Conservation (phyloP, 1,284 basidiomycete species). For the Leccinum holopus region DNA sequence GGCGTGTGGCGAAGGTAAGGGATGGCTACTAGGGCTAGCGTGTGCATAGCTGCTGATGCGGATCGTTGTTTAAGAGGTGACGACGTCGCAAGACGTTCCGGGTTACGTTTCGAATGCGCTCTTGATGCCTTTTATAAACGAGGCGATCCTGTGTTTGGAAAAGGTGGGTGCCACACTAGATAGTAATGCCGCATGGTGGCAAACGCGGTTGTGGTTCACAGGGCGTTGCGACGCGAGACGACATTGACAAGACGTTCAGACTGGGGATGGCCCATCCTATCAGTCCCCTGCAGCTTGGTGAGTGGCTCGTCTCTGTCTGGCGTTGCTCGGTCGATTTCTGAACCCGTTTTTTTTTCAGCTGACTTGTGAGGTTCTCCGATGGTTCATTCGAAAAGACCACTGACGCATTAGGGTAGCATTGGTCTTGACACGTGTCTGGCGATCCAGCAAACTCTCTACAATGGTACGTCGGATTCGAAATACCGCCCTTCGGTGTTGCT, state of each 20-base stretch:
- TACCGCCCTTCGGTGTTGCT: conserved; percentile 92
- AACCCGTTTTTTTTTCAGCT: conserved; percentile 41
- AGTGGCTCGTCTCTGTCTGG: conserved; percentile 14
- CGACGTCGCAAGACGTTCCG: conserved; percentile 85
- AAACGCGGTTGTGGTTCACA: conserved; percentile 29
- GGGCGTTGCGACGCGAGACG: conserved; percentile 88
- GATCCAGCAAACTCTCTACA: conserved; percentile 86
- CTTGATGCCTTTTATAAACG: conserved; percentile 91
- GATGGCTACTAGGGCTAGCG: neutral
- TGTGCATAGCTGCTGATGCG: neutral
- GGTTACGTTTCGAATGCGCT: conserved; percentile 89
- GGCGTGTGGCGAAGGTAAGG: conserved; percentile 85
- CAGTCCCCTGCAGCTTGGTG: conserved; percentile 84
- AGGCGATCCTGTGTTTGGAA: conserved; percentile 92
- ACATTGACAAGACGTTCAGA: conserved; percentile 93
- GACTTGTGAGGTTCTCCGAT: conserved; percentile 62
- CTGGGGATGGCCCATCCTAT: conserved; percentile 97
- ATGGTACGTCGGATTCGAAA: conserved; percentile 92
- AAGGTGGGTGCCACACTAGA: conserved; percentile 45
- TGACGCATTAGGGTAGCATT: conserved; percentile 56
- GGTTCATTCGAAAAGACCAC: neutral
- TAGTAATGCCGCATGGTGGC: neutral
- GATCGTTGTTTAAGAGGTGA: conserved; percentile 61
- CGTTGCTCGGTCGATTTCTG: neutral
- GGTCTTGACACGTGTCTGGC: conserved; percentile 90